Evolutionary conservation across 2,329 filamentous ascomycete genomes (phyloP).

Genomic region (Trichoderma harzianum): DNA sequence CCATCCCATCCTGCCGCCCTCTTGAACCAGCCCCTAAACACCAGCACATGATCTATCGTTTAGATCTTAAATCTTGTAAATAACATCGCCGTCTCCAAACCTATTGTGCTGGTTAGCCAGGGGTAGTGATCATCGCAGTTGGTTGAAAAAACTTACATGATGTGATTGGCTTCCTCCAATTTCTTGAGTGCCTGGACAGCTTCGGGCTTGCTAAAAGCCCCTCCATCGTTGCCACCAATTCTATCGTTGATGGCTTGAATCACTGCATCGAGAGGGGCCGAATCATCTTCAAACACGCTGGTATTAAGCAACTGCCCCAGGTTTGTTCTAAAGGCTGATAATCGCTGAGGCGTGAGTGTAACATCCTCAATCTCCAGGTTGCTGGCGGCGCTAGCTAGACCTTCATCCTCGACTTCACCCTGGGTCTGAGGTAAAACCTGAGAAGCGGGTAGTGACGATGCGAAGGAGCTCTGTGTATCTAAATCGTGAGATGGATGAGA

Average conservation of each 20-base stretch:
- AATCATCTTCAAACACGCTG: conserved; percentile 81
- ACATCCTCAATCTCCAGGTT: conserved; percentile 40
- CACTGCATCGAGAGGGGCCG: conserved; percentile 70
- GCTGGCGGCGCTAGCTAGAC: conserved; percentile 42
- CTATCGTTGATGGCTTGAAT: conserved; percentile 75
- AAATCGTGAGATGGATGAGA: conserved; percentile 40
- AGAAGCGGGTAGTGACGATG: conserved; percentile 75
- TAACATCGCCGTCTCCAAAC: conserved; percentile 60
- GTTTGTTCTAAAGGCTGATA: conserved; percentile 72
- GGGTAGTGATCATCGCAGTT: background rate
- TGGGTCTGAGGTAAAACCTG: conserved; percentile 54
- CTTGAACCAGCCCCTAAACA: background rate
- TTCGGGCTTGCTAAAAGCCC: conserved; percentile 67
- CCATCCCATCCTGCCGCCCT: background rate
- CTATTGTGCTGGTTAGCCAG: conserved; percentile 30
- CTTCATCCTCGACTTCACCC: conserved; percentile 41
- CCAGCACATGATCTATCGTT: background rate
- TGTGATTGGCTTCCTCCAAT: conserved; percentile 80
- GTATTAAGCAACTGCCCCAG: conserved; percentile 81
- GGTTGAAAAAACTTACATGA: conserved; percentile 65
- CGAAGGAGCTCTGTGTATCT: conserved; percentile 61
- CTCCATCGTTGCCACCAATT: conserved; percentile 51
- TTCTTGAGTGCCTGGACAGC: conserved; percentile 72
- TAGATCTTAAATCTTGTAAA: conserved; percentile 62
- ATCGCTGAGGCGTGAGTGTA: conserved; percentile 58